A percentile compares a stretch with the other conserved stretches of the same genome.
These are phyloP conservation scores for Blastocystis sp. DNA, from an alignment of 352 stramenopile genomes.

Conservation along the genomic window DNA sequence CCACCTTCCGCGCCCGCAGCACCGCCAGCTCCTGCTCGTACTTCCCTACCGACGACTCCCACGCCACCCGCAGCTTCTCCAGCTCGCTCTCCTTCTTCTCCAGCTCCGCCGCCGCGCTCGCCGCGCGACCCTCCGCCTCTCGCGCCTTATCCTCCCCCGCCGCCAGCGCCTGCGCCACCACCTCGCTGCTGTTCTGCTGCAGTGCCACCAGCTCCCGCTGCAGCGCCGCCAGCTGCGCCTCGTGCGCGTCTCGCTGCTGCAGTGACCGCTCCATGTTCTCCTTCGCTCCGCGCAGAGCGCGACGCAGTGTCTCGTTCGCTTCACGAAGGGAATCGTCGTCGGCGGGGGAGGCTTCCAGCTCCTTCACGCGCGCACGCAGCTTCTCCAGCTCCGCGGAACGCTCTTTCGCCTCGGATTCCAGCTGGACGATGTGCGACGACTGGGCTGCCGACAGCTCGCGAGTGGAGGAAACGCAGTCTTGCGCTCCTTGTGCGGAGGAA, in stretches of 20 bases:
- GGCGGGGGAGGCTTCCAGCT: neutral
- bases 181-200: conserved; percentile 36
- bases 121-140: neutral
- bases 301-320: conserved; percentile 24
- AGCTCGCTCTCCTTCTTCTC: conserved; percentile 18
- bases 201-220: conserved; percentile 15
- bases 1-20: conserved; percentile 8
- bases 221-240: neutral
- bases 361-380: neutral
- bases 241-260: neutral
- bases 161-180: conserved; percentile 34
- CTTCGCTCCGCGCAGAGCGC: conserved; percentile 30
- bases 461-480: neutral
- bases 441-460: neutral
- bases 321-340: neutral
- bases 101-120: neutral
- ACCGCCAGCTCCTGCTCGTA: conserved; percentile 28
- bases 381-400: neutral
- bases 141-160: neutral
- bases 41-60: neutral
- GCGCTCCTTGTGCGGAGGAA: neutral
- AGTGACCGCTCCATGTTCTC: conserved; percentile 29
- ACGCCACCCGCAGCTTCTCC: neutral
- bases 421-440: neutral
- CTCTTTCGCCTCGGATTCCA: neutral